Percentiles rank a stretch among this genome's conserved stretches.
Evolutionary conservation across 176 grass and related monocot genomes (phyloP).

Genomic region (Rhipidocladum racemiflorum): DNA sequence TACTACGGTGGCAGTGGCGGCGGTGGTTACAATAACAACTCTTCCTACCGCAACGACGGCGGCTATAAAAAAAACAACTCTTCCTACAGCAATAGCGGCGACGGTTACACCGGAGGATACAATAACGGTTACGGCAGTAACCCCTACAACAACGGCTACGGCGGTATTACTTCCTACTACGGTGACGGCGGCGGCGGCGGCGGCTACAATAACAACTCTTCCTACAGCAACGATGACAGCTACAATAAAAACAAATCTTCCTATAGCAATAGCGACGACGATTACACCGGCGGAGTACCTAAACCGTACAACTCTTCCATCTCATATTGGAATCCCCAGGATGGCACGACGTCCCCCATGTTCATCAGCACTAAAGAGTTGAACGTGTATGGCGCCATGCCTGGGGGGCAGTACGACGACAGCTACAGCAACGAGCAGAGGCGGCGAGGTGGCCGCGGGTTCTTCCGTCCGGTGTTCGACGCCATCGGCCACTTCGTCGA

Average conservation of each 20-base stretch:
- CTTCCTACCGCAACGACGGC: too few species aligned
- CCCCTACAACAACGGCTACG: background rate
- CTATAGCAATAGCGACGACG: background rate
- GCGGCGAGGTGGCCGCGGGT: conserved; percentile 7
- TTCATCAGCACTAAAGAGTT: conserved; percentile 23
- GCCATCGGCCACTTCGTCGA: conserved; percentile 41
- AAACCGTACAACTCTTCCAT: background rate
- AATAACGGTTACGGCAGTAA: background rate
- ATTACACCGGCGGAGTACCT: background rate
- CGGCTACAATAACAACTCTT: background rate
- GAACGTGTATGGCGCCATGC: background rate
- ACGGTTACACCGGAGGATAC: background rate
- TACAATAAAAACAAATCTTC: background rate
- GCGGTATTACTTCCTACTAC: background rate
- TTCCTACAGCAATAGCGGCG: background rate
- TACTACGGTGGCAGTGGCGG: too few species aligned
- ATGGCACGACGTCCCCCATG: conserved; percentile 22
- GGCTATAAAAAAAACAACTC: too few species aligned
- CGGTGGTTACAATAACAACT: too few species aligned
- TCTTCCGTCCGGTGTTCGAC: conserved; percentile 27
- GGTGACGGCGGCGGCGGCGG: background rate
- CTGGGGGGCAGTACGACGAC: background rate
- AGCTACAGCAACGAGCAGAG: background rate
- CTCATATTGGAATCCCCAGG: background rate
- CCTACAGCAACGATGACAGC: background rate